Evolutionary conservation across 1,284 basidiomycete genomes (phyloP).

Genomic region (Microbotryum intermedium): DNA sequence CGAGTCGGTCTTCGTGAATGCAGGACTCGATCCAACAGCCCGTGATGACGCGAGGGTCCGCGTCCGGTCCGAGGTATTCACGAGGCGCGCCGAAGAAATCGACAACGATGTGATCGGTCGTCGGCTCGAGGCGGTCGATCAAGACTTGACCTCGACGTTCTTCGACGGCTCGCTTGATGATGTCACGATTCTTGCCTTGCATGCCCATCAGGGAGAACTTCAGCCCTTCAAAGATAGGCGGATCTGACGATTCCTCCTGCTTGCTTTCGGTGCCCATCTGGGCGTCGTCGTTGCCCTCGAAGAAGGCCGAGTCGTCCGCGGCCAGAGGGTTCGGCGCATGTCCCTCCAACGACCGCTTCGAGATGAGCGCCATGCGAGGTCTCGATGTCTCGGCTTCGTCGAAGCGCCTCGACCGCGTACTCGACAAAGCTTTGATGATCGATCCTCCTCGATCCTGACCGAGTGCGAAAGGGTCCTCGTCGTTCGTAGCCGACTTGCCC

Average conservation of each 20-base stretch:
- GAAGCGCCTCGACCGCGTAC: background rate
- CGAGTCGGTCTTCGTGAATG: conserved; percentile 3
- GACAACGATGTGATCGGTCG: conserved; percentile 2
- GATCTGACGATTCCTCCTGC: background rate
- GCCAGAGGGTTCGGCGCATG: background rate
- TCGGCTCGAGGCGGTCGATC: background rate
- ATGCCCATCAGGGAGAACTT: conserved; percentile 9
- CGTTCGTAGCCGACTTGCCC: no score
- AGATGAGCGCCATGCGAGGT: background rate
- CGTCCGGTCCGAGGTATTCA: background rate
- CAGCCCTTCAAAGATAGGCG: conserved; percentile 9
- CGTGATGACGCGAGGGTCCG: conserved; percentile 14
- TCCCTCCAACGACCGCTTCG: background rate
- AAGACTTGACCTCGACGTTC: background rate
- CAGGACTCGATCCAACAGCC: conserved; percentile 27
- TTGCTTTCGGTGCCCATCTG: no score
- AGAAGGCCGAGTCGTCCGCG: conserved; percentile 22
- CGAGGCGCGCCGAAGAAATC: conserved; percentile 5
- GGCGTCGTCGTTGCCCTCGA: conserved; percentile 1
- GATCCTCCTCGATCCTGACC: background rate
- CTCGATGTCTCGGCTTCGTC: background rate
- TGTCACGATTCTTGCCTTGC: background rate
- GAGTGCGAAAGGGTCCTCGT: no score
- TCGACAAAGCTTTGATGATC: conserved; percentile 19
- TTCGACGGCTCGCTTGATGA: background rate